Percentiles rank a stretch among this genome's conserved stretches.
Conservation (phyloP, 345 rosid species). For the Arabidopsis arenosa region DNA sequence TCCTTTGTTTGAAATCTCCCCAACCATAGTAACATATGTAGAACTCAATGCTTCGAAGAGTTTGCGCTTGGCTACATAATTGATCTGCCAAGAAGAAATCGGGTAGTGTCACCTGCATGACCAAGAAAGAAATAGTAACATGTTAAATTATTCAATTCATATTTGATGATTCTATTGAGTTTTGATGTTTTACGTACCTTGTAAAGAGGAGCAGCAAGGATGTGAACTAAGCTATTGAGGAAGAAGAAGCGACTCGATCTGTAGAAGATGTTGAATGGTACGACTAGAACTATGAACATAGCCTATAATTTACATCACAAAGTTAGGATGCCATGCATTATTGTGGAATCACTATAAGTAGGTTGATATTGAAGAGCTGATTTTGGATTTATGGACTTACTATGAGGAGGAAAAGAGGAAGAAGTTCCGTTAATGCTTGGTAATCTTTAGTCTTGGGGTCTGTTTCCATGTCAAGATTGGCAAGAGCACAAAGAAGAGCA, state of each 20-base stretch:
- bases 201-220: slow-evolving; percentile 36
- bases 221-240: slow-evolving; percentile 31
- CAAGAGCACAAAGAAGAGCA: slow-evolving; percentile 54
- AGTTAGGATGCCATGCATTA: neutral
- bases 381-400: slow-evolving; percentile 41
- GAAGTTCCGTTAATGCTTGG: slow-evolving; percentile 54
- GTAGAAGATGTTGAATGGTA: slow-evolving; percentile 46
- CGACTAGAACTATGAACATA: slow-evolving; percentile 31
- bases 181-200: slow-evolving; percentile 37
- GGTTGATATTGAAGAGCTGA: neutral
- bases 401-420: slow-evolving; percentile 49
- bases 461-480: slow-evolving; percentile 68
- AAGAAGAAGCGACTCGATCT: slow-evolving; percentile 44
- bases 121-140: neutral
- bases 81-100: slow-evolving; percentile 78
- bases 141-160: neutral
- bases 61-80: slow-evolving; percentile 71
- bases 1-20: slow-evolving; percentile 59
- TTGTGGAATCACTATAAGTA: slow-evolving; percentile 9
- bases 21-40: slow-evolving; percentile 65
- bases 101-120: slow-evolving; percentile 61
- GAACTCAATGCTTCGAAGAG: slow-evolving; percentile 60
- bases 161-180: neutral
- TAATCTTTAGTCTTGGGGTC: slow-evolving; percentile 52
- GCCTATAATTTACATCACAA: slow-evolving; percentile 40